phyloP scores from a whole-genome alignment of 331 rosid genomes.

The Prunus yedoensis region DNA sequence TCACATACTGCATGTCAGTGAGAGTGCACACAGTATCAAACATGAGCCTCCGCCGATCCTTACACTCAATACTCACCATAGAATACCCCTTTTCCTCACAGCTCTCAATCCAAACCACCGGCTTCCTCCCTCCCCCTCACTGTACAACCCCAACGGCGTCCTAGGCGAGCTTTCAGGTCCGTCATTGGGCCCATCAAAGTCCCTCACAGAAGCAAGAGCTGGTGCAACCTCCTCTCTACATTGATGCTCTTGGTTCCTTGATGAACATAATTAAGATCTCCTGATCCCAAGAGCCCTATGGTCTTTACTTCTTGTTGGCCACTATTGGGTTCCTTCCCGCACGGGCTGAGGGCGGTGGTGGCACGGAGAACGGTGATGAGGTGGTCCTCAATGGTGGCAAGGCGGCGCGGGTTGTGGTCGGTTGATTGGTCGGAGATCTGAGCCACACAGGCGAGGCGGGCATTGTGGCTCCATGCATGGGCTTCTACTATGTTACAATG shows the following conservation, averaged over 20 bases:
- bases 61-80: slow-evolving; percentile 54
- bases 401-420: slow-evolving; percentile 45
- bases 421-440: slow-evolving; percentile 65
- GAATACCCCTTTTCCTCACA: slow-evolving; percentile 63
- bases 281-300: slow-evolving; percentile 34
- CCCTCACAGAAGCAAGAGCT: slow-evolving; percentile 58
- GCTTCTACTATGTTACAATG: slow-evolving; percentile 62
- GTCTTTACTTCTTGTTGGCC: slow-evolving; percentile 43
- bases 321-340: slow-evolving; percentile 9
- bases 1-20: slow-evolving; percentile 63
- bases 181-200: slow-evolving; percentile 42
- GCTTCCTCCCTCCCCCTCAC: slow-evolving; percentile 34
- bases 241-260: slow-evolving; percentile 38
- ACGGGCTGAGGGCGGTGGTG: slow-evolving; percentile 22
- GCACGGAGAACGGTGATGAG: slow-evolving; percentile 55
- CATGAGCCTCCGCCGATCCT: slow-evolving; percentile 73
- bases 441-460: slow-evolving; percentile 58
- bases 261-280: not conserved
- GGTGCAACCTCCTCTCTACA: slow-evolving; percentile 72
- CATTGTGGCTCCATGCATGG: slow-evolving; percentile 77
- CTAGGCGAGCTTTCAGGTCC: not conserved
- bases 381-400: slow-evolving; percentile 50
- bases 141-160: slow-evolving; percentile 5
- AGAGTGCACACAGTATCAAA: slow-evolving; percentile 76
- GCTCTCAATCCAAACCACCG: slow-evolving; percentile 47